Percentiles rank a stretch among this genome's conserved stretches.
These are phyloP conservation scores for Lasiodiplodia gonubiensis DNA, from an alignment of 2,329 filamentous ascomycete species.

Conservation along the genomic window DNA sequence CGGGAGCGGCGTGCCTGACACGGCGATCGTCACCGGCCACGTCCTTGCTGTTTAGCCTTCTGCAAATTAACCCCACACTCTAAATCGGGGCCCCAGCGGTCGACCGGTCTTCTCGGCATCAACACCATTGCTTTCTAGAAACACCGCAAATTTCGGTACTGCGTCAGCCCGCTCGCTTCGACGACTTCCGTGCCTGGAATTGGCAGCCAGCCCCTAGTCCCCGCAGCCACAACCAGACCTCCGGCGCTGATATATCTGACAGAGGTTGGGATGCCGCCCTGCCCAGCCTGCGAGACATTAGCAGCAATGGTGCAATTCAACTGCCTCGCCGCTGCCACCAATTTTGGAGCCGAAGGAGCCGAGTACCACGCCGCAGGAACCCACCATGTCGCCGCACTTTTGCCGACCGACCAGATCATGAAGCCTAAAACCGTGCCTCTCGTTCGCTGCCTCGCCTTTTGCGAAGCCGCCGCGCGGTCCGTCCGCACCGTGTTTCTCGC, in stretches of 20 bases:
- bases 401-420: neutral
- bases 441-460: constrained; percentile 13
- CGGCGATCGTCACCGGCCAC: constrained; percentile 15
- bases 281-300: constrained; percentile 24
- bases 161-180: constrained; percentile 17
- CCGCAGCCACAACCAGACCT: constrained; percentile 17
- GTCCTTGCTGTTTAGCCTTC: constrained; percentile 22
- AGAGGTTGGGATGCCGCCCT: neutral
- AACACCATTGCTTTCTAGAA: constrained; percentile 23
- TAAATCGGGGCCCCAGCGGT: neutral
- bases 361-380: constrained; percentile 21
- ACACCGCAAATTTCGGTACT: constrained; percentile 23
- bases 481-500: constrained; percentile 10
- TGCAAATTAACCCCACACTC: constrained; percentile 26
- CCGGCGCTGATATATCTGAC: constrained; percentile 12
- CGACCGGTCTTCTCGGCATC: constrained; percentile 3
- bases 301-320: constrained; percentile 13
- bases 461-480: constrained; percentile 15
- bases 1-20: constrained; percentile 11
- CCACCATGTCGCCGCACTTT: neutral
- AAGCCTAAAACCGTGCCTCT: neutral
- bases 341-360: constrained; percentile 10
- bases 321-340: neutral
- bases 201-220: constrained; percentile 2
- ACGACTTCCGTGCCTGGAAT: constrained; percentile 5